Conservation (phyloP, 1,284 basidiomycete species). For the Quambalaria eucalypti region DNA sequence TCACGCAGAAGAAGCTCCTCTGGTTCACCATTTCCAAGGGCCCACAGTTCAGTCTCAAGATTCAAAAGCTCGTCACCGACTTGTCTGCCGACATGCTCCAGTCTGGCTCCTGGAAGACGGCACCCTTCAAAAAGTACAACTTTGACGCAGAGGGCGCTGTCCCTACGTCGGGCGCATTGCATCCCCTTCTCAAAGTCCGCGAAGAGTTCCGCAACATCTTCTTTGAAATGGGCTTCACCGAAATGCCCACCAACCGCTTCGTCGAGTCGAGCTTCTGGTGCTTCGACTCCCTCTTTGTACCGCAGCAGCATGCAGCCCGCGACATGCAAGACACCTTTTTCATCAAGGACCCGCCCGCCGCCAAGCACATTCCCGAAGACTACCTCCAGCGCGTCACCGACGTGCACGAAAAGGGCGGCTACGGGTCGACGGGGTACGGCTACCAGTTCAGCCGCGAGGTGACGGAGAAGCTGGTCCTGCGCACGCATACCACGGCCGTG, state of each 20-base stretch:
- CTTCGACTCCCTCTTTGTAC: conserved; percentile 96
- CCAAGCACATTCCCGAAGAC: conserved; percentile 67
- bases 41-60: conserved; percentile 75
- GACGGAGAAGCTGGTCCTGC: conserved; percentile 79
- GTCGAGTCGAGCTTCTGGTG: conserved; percentile 99
- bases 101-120: conserved; percentile 50
- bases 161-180: conserved; percentile 79
- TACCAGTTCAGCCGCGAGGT: conserved; percentile 93
- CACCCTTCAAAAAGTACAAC: conserved; percentile 90
- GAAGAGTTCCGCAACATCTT: conserved; percentile 98
- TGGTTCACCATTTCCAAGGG: conserved; percentile 89
- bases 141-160: conserved; percentile 91
- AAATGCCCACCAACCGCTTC: conserved; percentile 97
- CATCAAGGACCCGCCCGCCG: conserved; percentile 77
- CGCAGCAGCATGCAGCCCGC: conserved; percentile 96
- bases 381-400: conserved; percentile 84
- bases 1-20: conserved; percentile 62
- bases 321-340: conserved; percentile 99
- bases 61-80: conserved; percentile 95
- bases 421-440: conserved; percentile 91
- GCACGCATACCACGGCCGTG: conserved; percentile 95
- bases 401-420: conserved; percentile 82
- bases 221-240: conserved; percentile 99
- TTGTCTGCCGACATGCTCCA: conserved; percentile 89
- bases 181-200: conserved; percentile 92